Percentiles rank a stretch among this genome's conserved stretches.
Conservation (phyloP, 2,329 filamentous ascomycete genomes). For the Orbilia brochopaga region DNA sequence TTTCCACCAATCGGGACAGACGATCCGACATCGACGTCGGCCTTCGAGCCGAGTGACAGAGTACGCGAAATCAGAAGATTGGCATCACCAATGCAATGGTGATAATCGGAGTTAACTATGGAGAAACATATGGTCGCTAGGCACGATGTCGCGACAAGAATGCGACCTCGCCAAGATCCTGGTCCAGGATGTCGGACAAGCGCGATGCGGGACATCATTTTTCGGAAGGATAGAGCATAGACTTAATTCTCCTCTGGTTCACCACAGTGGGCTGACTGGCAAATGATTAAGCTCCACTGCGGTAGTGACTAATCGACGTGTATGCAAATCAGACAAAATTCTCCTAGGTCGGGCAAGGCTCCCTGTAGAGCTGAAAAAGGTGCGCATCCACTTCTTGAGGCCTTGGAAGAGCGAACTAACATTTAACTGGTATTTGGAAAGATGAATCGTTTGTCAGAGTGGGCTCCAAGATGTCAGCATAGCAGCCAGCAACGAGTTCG, state of each 20-base stretch:
- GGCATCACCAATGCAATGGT: too few species aligned
- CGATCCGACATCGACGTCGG: too few species aligned
- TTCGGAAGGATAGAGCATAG: too few species aligned
- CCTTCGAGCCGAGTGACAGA: too few species aligned
- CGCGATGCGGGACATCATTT: too few species aligned
- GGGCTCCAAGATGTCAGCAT: conserved; percentile 4
- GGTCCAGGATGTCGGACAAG: too few species aligned
- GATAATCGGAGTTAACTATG: too few species aligned
- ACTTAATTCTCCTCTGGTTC: not conserved
- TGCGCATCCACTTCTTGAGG: conserved; percentile 8
- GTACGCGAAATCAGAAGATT: too few species aligned
- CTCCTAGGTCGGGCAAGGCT: conserved; percentile 4
- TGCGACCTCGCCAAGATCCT: too few species aligned
- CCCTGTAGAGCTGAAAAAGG: conserved; percentile 37
- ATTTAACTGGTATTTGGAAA: conserved; percentile 17
- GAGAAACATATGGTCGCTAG: too few species aligned
- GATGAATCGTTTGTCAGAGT: conserved; percentile 39
- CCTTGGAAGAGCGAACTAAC: conserved; percentile 28
- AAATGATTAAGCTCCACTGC: not conserved
- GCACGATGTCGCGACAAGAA: too few species aligned
- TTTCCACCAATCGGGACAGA: too few species aligned
- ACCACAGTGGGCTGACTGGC: not conserved
- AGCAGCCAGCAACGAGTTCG: conserved; percentile 40
- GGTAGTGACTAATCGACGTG: not conserved
- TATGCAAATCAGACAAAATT: conserved; percentile 8